Conservation (phyloP, 179 eudicot genomes). For the Corrigiola litoralis region DNA sequence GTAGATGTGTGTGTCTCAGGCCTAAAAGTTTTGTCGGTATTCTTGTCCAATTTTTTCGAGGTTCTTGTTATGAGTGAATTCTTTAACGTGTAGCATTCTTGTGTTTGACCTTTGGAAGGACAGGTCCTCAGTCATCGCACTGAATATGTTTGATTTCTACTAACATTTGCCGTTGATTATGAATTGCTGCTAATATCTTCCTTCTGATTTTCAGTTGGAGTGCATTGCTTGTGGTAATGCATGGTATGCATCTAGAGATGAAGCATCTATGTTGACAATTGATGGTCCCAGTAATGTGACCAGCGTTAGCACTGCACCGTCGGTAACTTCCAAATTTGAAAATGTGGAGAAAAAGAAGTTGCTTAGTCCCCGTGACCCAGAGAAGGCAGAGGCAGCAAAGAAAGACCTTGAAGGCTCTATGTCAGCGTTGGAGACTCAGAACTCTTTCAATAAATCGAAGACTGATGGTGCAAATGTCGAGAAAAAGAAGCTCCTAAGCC, state of each 20-base stretch:
- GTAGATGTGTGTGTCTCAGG: too few relatives aligned
- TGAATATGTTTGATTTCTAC: too few relatives aligned
- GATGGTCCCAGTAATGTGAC: constrained; percentile 56
- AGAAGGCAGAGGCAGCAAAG: constrained; percentile 39
- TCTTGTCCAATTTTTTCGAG: too few relatives aligned
- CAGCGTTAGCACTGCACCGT: constrained; percentile 73
- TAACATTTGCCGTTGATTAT: neutral
- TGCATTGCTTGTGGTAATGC: constrained; percentile 70
- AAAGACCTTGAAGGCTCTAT: constrained; percentile 47
- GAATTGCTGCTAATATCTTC: neutral
- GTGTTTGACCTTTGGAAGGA: too few relatives aligned
- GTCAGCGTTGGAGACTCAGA: constrained; percentile 58
- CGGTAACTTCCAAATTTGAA: constrained; percentile 89
- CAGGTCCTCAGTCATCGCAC: too few relatives aligned
- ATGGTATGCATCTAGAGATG: constrained; percentile 90
- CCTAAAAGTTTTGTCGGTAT: too few relatives aligned
- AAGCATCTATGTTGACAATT: constrained; percentile 61
- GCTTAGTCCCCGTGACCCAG: constrained; percentile 64
- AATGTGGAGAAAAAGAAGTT: constrained; percentile 69
- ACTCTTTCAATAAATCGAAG: constrained; percentile 56
- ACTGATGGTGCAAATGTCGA: constrained; percentile 16
- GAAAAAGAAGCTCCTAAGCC: neutral
- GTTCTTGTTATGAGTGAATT: too few relatives aligned
- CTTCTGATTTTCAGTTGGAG: constrained; percentile 54
- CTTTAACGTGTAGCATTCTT: too few relatives aligned